These are phyloP conservation scores for Mucor ambiguus DNA, from an alignment of 371 early-diverging fungal genomes.

Conservation along the genomic window DNA sequence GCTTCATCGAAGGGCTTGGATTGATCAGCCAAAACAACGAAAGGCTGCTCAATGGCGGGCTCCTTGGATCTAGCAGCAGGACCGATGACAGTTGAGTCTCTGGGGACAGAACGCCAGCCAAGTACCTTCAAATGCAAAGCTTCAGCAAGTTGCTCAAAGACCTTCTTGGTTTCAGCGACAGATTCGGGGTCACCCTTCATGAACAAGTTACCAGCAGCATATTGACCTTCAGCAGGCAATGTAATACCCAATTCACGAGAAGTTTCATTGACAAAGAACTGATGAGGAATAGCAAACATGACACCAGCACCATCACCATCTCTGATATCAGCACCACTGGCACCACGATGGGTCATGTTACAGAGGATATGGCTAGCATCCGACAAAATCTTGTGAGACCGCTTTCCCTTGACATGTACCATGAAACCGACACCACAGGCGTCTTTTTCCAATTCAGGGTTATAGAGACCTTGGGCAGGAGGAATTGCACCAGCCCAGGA, in stretches of 20 bases:
- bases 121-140: slow-evolving; percentile 75
- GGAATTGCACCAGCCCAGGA: slow-evolving; percentile 89
- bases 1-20: slow-evolving; percentile 62
- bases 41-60: slow-evolving; percentile 94
- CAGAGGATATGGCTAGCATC: slow-evolving; percentile 90
- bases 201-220: slow-evolving; percentile 95
- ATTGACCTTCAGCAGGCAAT: slow-evolving; percentile 80
- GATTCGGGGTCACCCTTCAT: slow-evolving; percentile 69
- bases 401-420: slow-evolving; percentile 84
- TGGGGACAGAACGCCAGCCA: slow-evolving; percentile 92
- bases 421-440: slow-evolving; percentile 98
- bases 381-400: slow-evolving; percentile 86
- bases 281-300: slow-evolving; percentile 75
- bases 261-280: slow-evolving; percentile 73
- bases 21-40: slow-evolving; percentile 62
- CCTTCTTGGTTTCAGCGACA: slow-evolving; percentile 64
- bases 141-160: slow-evolving; percentile 78
- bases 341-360: slow-evolving; percentile 98
- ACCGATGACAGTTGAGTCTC: slow-evolving; percentile 85
- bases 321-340: slow-evolving; percentile 87
- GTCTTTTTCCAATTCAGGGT: slow-evolving; percentile 90
- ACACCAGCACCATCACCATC: slow-evolving; percentile 87
- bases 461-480: slow-evolving; percentile 85
- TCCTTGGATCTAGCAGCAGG: slow-evolving; percentile 88
- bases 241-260: slow-evolving; percentile 56